Conservation (phyloP, 139 green algal genomes). For the Eudorina sp. region DNA sequence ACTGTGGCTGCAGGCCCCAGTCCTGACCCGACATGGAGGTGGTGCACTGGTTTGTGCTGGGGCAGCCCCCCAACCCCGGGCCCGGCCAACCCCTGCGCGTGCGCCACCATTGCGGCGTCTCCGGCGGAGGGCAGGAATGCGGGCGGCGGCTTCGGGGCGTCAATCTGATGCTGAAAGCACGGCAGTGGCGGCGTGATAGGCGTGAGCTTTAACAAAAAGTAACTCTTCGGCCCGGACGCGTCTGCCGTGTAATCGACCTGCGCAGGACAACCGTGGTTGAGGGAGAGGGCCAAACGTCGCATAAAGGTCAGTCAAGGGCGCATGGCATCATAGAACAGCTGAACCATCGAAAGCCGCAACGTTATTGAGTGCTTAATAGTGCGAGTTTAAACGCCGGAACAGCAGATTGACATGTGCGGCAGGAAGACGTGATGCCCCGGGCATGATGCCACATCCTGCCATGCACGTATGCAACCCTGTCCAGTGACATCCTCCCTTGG, state of each 20-base stretch:
- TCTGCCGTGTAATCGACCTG: conserved; percentile 44
- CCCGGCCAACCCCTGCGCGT: neutral
- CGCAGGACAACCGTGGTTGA: neutral
- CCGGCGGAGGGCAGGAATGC: neutral
- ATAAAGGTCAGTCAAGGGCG: too few relatives aligned
- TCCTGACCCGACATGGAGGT: neutral
- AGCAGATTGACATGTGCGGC: too few relatives aligned
- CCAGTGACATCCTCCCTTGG: too few relatives aligned
- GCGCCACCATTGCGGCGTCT: neutral
- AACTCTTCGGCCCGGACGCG: conserved; percentile 19
- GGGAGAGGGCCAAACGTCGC: neutral
- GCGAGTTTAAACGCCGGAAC: too few relatives aligned
- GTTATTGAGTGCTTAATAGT: too few relatives aligned
- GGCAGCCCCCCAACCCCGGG: neutral
- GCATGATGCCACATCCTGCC: too few relatives aligned
- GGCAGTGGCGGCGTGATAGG: conserved; percentile 44
- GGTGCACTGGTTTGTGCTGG: neutral
- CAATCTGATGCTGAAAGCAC: conserved; percentile 52
- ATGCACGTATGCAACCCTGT: too few relatives aligned
- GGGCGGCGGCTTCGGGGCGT: neutral
- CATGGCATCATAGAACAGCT: too few relatives aligned
- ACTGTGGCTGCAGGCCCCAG: neutral
- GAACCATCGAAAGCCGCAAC: too few relatives aligned
- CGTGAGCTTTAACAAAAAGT: conserved; percentile 41
- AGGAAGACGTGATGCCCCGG: too few relatives aligned